Evolutionary conservation across 371 early-diverging fungal genomes (phyloP), one percentile per base, ranked within the genome.

Genomic region (Vittaforma corneae): DNA sequence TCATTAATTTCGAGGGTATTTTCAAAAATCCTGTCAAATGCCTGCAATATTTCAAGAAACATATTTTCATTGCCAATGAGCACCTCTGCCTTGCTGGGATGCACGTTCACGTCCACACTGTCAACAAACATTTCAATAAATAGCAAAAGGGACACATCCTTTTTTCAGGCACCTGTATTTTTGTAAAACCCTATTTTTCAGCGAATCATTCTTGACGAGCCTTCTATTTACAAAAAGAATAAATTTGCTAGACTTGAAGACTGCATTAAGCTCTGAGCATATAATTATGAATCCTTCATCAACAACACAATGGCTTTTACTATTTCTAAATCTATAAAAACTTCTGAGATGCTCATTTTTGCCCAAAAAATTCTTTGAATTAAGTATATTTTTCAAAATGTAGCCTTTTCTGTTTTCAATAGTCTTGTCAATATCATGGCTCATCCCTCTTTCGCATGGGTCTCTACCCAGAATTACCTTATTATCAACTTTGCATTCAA

Each of bases 91-190:
- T 95, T 95, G 35, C 92, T 89, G 0, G 96, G 94, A 79, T 95
- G 95, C 0, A 97, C 89, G 76, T 97, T 97, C 1, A 94, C 95
- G 78, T 97, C 97, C 0, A 95, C 86, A 56, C 85, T 84, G 30
- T 83, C 75, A 0, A 91, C 86, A 29, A 84, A 83, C 47, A 93
- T 82, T 33, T 86, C 85, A 32, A 96, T 71, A 70, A 93, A 94
- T 1, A 91, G 82, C 81, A 92, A 92, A 2, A 92, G 91, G 75
- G 88, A 84, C 0, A 83, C 75, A 16, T 85, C 86, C 77, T 88
- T 91, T 32, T 92, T 90, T 11, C 47, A 86, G 82, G 11, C 82
- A 68, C 1, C 81, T 52, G 71, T 92, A 94, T 0, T 93, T 78
- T 2, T 78, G 77, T 58, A 88, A 87, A 33, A 93, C 75, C 0